A percentile compares a stretch with the other conserved stretches of the same genome.
Evolutionary conservation across 768 basidiomycete species (phyloP).

Genomic region (Phaffia tasmanica): DNA sequence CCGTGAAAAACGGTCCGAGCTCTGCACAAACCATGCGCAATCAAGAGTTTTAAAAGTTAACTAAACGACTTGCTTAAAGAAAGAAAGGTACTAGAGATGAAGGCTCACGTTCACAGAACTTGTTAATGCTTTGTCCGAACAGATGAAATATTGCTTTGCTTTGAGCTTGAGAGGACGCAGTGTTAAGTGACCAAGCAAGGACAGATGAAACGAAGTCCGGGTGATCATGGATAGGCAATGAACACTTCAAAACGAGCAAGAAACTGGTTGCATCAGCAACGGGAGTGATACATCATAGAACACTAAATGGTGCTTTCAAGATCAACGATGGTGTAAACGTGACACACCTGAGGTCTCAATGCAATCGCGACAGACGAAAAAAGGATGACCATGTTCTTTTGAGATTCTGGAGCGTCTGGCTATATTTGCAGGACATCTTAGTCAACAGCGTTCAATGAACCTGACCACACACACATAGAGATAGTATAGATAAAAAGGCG

Average conservation of each 20-base stretch:
- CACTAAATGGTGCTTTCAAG: neutral
- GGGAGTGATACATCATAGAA: slow-evolving; percentile 15
- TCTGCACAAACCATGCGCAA: slow-evolving; percentile 46
- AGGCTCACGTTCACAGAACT: slow-evolving; percentile 54
- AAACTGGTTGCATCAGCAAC: neutral
- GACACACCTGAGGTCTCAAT: slow-evolving; percentile 53
- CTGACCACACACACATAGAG: no score
- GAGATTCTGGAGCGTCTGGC: slow-evolving; percentile 42
- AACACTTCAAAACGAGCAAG: slow-evolving; percentile 41
- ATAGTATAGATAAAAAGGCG: neutral
- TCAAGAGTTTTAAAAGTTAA: neutral
- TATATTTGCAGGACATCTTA: slow-evolving; percentile 32
- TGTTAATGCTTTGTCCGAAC: slow-evolving; percentile 67
- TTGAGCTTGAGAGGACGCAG: slow-evolving; percentile 32
- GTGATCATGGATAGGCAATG: slow-evolving; percentile 46
- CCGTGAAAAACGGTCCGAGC: slow-evolving; percentile 28
- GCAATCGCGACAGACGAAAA: slow-evolving; percentile 58
- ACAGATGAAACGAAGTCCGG: slow-evolving; percentile 48
- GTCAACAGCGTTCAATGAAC: neutral
- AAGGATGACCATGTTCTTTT: slow-evolving; percentile 56
- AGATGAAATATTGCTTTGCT: slow-evolving; percentile 33
- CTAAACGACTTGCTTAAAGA: no score
- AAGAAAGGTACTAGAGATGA: neutral
- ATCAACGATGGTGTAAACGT: neutral
- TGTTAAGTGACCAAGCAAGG: slow-evolving; percentile 52